These are phyloP conservation scores for Elsinoe necatrix DNA, from an alignment of 2,329 filamentous ascomycete genomes.

Conservation along the genomic window DNA sequence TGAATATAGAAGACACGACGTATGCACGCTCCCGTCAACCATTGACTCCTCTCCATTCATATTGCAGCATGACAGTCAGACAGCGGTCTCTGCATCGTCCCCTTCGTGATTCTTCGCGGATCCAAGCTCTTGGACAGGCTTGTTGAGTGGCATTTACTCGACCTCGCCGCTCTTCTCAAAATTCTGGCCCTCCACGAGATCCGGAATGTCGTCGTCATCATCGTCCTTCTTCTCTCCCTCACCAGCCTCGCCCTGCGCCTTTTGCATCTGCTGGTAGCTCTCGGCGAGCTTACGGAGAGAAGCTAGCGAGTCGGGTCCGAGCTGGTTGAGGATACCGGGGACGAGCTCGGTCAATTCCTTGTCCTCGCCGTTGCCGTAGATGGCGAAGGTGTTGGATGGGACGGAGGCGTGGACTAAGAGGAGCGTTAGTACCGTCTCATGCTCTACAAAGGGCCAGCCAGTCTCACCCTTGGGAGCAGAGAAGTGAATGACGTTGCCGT, in stretches of 20 bases:
- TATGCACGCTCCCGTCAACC: conserved; percentile 4
- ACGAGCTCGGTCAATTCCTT: conserved; percentile 99
- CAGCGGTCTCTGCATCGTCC: background rate
- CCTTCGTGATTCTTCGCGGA: background rate
- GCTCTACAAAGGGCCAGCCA: background rate
- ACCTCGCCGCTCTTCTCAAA: conserved; percentile 52
- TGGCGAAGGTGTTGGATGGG: conserved; percentile 97
- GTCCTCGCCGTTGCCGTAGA: conserved; percentile 97
- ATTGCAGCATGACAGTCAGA: background rate
- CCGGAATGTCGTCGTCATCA: conserved; percentile 81
- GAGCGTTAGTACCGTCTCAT: background rate
- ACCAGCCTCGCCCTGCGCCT: conserved; percentile 73
- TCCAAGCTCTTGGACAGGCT: background rate
- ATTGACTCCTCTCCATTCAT: background rate
- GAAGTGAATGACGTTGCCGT: conserved; percentile 99
- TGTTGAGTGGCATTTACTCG: background rate
- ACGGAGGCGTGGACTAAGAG: conserved; percentile 84
- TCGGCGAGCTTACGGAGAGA: conserved; percentile 97
- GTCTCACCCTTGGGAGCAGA: conserved; percentile 85
- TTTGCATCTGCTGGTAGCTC: conserved; percentile 99
- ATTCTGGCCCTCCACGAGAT: conserved; percentile 93
- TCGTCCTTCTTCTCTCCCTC: conserved; percentile 56
- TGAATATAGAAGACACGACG: background rate
- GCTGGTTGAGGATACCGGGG: conserved; percentile 98
- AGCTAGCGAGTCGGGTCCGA: conserved; percentile 93